Percentiles rank a stretch among this genome's conserved stretches.
Evolutionary conservation across 129 eudicot genomes (phyloP).

Genomic region (Flaveria robusta): DNA sequence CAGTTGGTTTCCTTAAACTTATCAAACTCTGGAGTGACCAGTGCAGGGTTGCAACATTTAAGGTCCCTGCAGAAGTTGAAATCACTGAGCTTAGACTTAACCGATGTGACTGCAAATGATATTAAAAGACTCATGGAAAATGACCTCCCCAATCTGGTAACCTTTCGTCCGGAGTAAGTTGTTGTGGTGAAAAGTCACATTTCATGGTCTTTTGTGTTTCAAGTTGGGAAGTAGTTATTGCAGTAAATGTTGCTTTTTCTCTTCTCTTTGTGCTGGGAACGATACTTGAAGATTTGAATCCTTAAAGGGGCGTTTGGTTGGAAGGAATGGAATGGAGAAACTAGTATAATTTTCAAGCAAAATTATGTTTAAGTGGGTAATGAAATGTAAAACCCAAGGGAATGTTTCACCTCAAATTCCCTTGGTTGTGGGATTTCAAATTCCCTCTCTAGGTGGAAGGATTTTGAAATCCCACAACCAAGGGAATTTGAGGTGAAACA

Average conservation of each 20-base stretch:
- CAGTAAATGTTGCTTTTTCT: neutral
- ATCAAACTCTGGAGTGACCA: constrained; percentile 76
- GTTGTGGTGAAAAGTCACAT: neutral
- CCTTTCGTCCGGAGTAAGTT: constrained; percentile 70
- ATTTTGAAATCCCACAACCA: too few species aligned
- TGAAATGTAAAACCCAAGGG: too few species aligned
- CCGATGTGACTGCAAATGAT: constrained; percentile 84
- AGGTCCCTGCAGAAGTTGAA: constrained; percentile 64
- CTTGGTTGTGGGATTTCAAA: too few species aligned
- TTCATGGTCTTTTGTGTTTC: neutral
- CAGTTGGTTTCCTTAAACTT: constrained; percentile 71
- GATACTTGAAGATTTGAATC: neutral
- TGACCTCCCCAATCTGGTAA: constrained; percentile 69
- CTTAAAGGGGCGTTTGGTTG: too few species aligned
- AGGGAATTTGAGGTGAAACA: too few species aligned
- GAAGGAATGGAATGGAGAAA: too few species aligned
- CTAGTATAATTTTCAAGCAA: too few species aligned
- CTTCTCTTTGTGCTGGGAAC: neutral
- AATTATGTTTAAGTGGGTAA: too few species aligned
- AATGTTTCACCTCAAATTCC: too few species aligned
- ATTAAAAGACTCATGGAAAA: constrained; percentile 65
- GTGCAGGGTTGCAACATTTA: constrained; percentile 67
- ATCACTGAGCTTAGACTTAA: constrained; percentile 78
- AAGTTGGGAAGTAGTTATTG: neutral
- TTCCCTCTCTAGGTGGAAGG: too few species aligned